Conservation (phyloP, 225 moss, liverwort and hornwort species). For the Pseudisothecium myosuroides region DNA sequence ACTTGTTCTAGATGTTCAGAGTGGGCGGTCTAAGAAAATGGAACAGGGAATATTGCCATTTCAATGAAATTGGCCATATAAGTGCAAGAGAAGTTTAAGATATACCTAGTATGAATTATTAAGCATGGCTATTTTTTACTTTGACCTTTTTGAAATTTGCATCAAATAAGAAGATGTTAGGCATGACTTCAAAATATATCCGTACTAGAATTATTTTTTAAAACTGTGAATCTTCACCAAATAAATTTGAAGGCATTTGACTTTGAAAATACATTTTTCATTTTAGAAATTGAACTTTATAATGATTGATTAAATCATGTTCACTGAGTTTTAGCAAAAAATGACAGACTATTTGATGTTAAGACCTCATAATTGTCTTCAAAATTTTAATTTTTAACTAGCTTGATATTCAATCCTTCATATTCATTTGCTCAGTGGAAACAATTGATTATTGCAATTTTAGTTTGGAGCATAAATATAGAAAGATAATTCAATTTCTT, state of each 20-base stretch:
- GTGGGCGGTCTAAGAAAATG: too few relatives aligned
- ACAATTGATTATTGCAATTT: neutral
- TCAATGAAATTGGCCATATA: too few relatives aligned
- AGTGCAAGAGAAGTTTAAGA: neutral
- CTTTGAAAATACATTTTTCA: neutral
- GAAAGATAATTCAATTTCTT: neutral
- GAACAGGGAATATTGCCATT: too few relatives aligned
- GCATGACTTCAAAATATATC: neutral
- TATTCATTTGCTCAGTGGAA: neutral
- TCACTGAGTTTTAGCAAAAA: neutral
- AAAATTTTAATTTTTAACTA: neutral
- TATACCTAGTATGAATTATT: neutral
- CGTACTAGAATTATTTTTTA: neutral
- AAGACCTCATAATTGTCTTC: neutral
- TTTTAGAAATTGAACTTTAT: neutral
- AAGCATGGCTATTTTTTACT: neutral
- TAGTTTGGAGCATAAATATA: neutral
- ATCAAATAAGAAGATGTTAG: neutral
- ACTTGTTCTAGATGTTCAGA: too few relatives aligned
- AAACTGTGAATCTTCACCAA: neutral
- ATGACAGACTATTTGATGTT: neutral
- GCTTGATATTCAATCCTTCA: neutral
- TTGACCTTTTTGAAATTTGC: neutral
- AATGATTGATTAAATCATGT: neutral
- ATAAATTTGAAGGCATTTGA: neutral